phyloP scores from a whole-genome alignment of 1,284 basidiomycete species.

The Filobasidium uniguttulatum region DNA sequence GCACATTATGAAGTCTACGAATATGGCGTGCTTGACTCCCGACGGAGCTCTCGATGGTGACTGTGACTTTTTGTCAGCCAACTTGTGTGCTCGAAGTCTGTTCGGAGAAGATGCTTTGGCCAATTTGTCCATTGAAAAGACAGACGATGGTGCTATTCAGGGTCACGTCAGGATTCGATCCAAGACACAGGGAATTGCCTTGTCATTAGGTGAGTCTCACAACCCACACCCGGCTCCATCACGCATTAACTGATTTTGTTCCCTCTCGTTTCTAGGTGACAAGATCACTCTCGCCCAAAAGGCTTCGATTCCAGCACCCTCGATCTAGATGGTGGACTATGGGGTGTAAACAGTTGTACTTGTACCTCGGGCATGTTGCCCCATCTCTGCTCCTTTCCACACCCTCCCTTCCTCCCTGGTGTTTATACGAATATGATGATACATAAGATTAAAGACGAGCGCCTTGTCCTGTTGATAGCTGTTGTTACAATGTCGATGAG shows the following conservation, averaged over 20 bases:
- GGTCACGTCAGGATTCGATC: conserved; percentile 86
- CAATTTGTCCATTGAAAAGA: conserved; percentile 85
- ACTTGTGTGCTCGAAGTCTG: conserved; percentile 79
- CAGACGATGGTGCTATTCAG: conserved; percentile 64
- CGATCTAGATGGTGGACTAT: not conserved
- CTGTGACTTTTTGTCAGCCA: conserved; percentile 85
- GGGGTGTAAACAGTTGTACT: too few relatives aligned
- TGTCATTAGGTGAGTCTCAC: conserved; percentile 65
- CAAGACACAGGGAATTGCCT: conserved; percentile 89
- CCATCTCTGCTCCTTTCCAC: too few relatives aligned
- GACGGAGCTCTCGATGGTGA: conserved; percentile 81
- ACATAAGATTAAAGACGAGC: too few relatives aligned
- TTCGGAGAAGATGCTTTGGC: conserved; percentile 97
- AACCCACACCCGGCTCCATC: not conserved
- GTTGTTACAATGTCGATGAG: too few relatives aligned
- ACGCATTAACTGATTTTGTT: not conserved
- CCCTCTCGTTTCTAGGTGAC: conserved; percentile 5
- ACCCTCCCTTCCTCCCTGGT: too few relatives aligned
- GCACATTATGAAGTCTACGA: conserved; percentile 83
- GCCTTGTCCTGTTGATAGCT: too few relatives aligned
- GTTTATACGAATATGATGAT: too few relatives aligned
- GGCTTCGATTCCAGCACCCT: conserved; percentile 11
- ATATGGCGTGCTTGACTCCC: conserved; percentile 93
- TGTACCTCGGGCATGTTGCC: too few relatives aligned
- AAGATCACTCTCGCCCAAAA: conserved; percentile 43